These are phyloP conservation scores for Shiraia bambusicola DNA, from an alignment of 2,329 filamentous ascomycete genomes.

Conservation along the genomic window DNA sequence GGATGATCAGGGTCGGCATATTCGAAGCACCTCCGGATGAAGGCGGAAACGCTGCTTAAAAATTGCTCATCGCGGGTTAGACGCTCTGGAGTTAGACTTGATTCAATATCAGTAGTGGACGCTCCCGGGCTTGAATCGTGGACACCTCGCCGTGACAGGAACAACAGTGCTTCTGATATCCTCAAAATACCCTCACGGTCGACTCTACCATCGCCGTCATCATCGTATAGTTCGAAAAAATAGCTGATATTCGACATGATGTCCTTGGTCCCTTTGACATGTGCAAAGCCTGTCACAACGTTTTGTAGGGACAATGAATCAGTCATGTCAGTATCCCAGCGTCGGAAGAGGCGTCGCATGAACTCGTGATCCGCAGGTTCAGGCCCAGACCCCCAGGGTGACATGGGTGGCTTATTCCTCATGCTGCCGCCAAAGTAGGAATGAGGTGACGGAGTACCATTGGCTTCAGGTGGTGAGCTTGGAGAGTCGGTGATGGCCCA, in stretches of 20 bases:
- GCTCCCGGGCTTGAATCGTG: constrained; percentile 71
- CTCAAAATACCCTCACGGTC: constrained; percentile 92
- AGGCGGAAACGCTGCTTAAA: constrained; percentile 88
- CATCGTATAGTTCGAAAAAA: constrained; percentile 97
- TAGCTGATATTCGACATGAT: constrained; percentile 98
- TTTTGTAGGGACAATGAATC: constrained; percentile 85
- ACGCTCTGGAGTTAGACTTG: constrained; percentile 40
- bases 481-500: constrained; percentile 93
- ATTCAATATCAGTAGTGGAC: constrained; percentile 56
- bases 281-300: constrained; percentile 85
- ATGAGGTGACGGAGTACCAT: constrained; percentile 54
- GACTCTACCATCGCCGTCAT: constrained; percentile 85
- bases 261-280: constrained; percentile 88
- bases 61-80: constrained; percentile 80
- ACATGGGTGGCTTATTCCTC: constrained; percentile 45
- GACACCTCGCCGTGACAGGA: constrained; percentile 85
- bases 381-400: constrained; percentile 61
- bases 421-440: constrained; percentile 58
- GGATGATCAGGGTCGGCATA: constrained; percentile 88
- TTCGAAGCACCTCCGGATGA: constrained; percentile 95
- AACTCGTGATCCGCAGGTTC: constrained; percentile 94
- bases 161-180: constrained; percentile 91
- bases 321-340: constrained; percentile 80
- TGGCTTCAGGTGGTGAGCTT: constrained; percentile 57
- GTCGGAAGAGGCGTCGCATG: constrained; percentile 79